Conservation (phyloP, 2,329 filamentous ascomycete species). For the Colletotrichum sp. region DNA sequence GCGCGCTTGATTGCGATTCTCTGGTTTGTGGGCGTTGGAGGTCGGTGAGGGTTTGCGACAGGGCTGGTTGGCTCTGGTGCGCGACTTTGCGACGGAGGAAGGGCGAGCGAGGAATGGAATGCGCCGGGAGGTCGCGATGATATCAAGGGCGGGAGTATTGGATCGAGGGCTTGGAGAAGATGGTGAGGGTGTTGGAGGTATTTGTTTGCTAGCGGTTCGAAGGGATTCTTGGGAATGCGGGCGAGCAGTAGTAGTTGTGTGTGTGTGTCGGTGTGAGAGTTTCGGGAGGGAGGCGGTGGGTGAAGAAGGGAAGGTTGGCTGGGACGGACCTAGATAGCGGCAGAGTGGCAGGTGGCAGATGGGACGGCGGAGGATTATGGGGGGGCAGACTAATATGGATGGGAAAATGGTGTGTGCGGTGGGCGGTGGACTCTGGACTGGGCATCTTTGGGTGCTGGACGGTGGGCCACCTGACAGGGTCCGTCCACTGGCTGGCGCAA, state of each 20-base stretch:
- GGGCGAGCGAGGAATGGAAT: slow-evolving; percentile 7
- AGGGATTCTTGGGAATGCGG: background rate
- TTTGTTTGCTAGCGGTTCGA: background rate
- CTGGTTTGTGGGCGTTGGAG: background rate
- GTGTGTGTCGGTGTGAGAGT: slow-evolving; percentile 5
- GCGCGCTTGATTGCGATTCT: background rate
- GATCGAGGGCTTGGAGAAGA: background rate
- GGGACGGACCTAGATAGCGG: slow-evolving; percentile 18
- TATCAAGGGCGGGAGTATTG: slow-evolving; percentile 12
- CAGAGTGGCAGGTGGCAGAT: slow-evolving; percentile 19
- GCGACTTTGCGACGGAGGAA: slow-evolving; percentile 14
- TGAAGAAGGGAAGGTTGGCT: slow-evolving; percentile 22
- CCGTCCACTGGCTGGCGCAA: slow-evolving; percentile 14
- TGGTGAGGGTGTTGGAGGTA: background rate
- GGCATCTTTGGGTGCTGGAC: background rate
- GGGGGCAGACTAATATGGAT: background rate
- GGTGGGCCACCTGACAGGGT: slow-evolving; percentile 17
- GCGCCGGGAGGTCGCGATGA: slow-evolving; percentile 1
- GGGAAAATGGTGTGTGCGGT: background rate
- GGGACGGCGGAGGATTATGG: slow-evolving; percentile 15
- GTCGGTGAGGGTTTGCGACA: slow-evolving; percentile 12
- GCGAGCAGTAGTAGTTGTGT: background rate
- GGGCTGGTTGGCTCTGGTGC: background rate
- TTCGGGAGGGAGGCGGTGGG: slow-evolving; percentile 2
- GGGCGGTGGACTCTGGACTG: background rate